A percentile compares a stretch with the other conserved stretches of the same genome.
Evolutionary conservation across 495 filamentous ascomycete genomes (phyloP).

Genomic region (Jackrogersella multiformis): DNA sequence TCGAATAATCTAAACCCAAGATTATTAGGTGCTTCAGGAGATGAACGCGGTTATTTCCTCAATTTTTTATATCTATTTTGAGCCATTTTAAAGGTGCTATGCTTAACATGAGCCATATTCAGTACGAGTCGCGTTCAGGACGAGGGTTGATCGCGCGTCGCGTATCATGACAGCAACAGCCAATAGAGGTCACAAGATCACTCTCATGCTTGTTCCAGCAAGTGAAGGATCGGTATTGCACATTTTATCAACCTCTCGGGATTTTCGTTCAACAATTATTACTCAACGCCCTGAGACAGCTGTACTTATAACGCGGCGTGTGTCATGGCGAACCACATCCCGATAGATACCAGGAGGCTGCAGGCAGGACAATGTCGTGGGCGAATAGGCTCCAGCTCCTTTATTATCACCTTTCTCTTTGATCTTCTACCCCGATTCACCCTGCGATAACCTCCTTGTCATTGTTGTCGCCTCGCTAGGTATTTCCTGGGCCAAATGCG

Average conservation of each 20-base stretch:
- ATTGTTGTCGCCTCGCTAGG: slow-evolving; percentile 9
- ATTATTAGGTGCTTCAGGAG: background rate
- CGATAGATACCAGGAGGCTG: background rate
- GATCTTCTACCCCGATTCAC: background rate
- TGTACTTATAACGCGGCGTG: slow-evolving; percentile 20
- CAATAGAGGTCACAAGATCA: slow-evolving; percentile 16
- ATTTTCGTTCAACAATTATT: slow-evolving; percentile 37
- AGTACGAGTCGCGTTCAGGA: slow-evolving; percentile 15
- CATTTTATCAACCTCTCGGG: slow-evolving; percentile 20
- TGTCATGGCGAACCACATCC: slow-evolving; percentile 13
- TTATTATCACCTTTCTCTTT: background rate
- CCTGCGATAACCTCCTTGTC: background rate
- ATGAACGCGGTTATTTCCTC: background rate
- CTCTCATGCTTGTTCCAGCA: background rate
- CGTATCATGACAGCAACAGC: slow-evolving; percentile 31
- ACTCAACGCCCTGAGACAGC: slow-evolving; percentile 33
- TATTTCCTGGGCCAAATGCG: slow-evolving; percentile 7
- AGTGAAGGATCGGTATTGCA: background rate
- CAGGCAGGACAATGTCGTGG: background rate
- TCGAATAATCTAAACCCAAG: background rate
- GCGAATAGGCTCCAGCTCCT: slow-evolving; percentile 7
- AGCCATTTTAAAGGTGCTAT: background rate
- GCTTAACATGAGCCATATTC: background rate
- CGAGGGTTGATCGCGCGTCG: slow-evolving; percentile 4
- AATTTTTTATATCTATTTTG: background rate